Base-by-base conservation (phyloP, 805 yeast species). In the Nakazawaea sp. region DNA sequence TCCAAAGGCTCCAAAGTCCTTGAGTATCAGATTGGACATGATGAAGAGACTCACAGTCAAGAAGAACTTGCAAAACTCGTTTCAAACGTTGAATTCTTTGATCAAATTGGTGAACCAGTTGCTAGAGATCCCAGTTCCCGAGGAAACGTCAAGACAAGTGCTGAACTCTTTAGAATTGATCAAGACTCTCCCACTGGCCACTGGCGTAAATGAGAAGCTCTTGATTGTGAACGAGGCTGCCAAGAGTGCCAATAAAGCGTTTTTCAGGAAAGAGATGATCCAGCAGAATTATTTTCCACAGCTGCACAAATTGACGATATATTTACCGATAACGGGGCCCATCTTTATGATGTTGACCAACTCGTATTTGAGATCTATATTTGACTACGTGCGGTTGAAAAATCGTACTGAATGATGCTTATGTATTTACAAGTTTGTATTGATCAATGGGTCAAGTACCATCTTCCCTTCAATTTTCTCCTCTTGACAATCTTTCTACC, bases 281-380 rank as follows among this genome's bases (percentile, higher is more conserved):
- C 95, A 87, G 51, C 97, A 90, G 53, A 86, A 82, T 39, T 88
- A 84, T 56, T 87, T 89, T 66, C 97, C 98, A 0, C 90, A 84
- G 45, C 97, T 90, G 56, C 98, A 90, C 54, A 89, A 86, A 56
- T 68, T 92, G 51, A 97, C 98, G 0, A 95, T 92, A 1, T 92
- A 88, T 47, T 64, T 87, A 52, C 98, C 98, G 0, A 62, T 90
- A 31, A 56, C 89, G 25, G 97, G 97, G 0, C 98, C 98, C 2
- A 63, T 88, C 25, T 61, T 72, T 2, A 72, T 90, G 18, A 88
- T 92, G 17, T 53, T 73, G 10, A 16, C 66, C 1, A 53, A 79
- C 39, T 82, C 81, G 0, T 37, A 71, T 1, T 17, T 78, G 4
- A 72, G 78, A 42, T 45, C 68, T 3, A 11, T 69, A 13, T 60